These are phyloP conservation scores for Eucalyptus melliodora DNA, from an alignment of 345 rosid genomes.

Conservation along the genomic window DNA sequence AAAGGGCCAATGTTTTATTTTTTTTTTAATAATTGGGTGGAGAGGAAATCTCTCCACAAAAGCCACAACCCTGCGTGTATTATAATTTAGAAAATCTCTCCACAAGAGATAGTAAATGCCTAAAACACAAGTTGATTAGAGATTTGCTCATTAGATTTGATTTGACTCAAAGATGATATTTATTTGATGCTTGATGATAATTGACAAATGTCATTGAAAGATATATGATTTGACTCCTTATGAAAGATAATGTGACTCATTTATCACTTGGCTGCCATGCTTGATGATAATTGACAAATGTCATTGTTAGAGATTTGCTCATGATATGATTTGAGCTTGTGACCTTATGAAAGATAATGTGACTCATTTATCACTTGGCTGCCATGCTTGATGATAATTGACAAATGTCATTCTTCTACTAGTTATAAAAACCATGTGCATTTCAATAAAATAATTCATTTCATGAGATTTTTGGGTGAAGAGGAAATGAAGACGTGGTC, in stretches of 20 bases:
- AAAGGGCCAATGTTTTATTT: not conserved
- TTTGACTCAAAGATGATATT: no score
- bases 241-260: not conserved
- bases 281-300: not conserved
- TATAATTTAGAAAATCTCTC: not conserved
- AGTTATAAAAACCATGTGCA: not conserved
- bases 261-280: not conserved
- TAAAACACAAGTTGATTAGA: not conserved
- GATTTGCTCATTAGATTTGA: not conserved
- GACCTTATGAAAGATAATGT: not conserved
- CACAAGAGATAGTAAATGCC: not conserved
- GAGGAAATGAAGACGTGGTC: not conserved
- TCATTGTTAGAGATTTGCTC: not conserved
- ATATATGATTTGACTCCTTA: not conserved
- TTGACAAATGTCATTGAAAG: no score
- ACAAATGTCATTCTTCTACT: not conserved
- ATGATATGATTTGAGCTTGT: not conserved
- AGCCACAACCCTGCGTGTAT: not conserved
- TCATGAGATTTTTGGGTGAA: not conserved
- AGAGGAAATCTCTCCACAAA: not conserved
- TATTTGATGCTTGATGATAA: no score
- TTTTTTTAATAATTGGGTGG: not conserved
- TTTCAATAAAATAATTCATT: not conserved
- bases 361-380: not conserved
- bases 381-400: not conserved